phyloP scores from a whole-genome alignment of 257 asterid genomes.

The Solanum clarkiae region DNA sequence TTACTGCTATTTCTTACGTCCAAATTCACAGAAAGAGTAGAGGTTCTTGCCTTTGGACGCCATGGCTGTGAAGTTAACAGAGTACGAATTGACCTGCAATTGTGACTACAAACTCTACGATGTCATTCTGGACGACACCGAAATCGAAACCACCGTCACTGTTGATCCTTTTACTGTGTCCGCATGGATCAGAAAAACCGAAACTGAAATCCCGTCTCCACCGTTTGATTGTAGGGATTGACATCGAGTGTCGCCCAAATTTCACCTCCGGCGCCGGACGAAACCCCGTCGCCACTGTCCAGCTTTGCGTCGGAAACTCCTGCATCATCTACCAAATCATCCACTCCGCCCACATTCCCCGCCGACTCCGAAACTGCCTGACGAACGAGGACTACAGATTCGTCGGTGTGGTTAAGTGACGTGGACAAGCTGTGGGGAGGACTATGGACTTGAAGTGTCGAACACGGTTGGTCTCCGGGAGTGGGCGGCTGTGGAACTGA shows the following conservation, averaged over 20 bases:
- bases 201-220: background rate
- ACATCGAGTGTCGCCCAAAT: slow-evolving; percentile 46
- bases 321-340: slow-evolving; percentile 39
- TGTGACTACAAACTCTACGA: slow-evolving; percentile 20
- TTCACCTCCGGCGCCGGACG: background rate
- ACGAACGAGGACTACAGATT: slow-evolving; percentile 15
- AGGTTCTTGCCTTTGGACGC: background rate
- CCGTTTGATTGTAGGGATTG: slow-evolving; percentile 32
- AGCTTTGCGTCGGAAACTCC: slow-evolving; percentile 32
- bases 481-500: background rate
- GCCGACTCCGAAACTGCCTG: slow-evolving; percentile 21
- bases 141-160: slow-evolving; percentile 29
- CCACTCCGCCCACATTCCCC: slow-evolving; percentile 15
- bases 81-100: background rate
- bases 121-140: slow-evolving; percentile 13
- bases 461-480: background rate
- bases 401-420: slow-evolving; percentile 39
- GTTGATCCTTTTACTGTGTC: slow-evolving; percentile 8
- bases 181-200: slow-evolving; percentile 27
- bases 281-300: slow-evolving; percentile 43
- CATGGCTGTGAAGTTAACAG: background rate
- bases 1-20: background rate
- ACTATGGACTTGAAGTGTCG: slow-evolving; percentile 1
- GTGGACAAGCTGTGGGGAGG: slow-evolving; percentile 31
- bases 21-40: background rate